Percentiles rank a stretch among this genome's conserved stretches.
Conservation (phyloP, 768 basidiomycete species). For the Pseudohyphozyma bogoriensis region DNA sequence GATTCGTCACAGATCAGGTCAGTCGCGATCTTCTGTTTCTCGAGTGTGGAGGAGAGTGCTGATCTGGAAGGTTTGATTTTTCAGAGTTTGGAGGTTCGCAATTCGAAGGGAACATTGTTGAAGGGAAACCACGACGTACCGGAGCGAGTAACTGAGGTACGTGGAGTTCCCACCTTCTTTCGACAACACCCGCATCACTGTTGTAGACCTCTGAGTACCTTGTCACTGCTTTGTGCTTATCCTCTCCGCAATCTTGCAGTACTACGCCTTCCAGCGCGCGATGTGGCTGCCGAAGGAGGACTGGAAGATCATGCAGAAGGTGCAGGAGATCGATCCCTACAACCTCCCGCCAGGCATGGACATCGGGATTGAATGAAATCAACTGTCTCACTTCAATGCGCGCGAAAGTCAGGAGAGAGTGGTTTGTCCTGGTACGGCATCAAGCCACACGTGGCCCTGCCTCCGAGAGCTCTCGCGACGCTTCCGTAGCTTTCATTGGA, state of each 20-base stretch:
- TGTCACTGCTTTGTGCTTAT: background rate
- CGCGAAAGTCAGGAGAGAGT: too few species aligned
- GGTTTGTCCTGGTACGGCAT: too few species aligned
- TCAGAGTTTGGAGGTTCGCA: conserved; percentile 24
- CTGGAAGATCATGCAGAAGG: conserved; percentile 23
- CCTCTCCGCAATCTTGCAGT: background rate
- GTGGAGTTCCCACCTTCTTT: background rate
- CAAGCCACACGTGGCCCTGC: too few species aligned
- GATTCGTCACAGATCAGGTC: conserved; percentile 22
- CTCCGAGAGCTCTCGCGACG: too few species aligned
- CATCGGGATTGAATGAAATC: too few species aligned
- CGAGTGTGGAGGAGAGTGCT: background rate
- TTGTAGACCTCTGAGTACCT: background rate
- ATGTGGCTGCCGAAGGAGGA: conserved; percentile 26
- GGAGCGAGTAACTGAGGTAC: conserved; percentile 12
- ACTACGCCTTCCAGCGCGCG: conserved; percentile 24
- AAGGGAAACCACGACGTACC: conserved; percentile 15
- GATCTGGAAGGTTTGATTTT: too few species aligned
- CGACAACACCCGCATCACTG: too few species aligned
- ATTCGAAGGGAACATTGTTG: conserved; percentile 5
- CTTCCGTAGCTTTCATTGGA: too few species aligned
- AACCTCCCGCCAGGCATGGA: too few species aligned
- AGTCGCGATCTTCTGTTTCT: background rate
- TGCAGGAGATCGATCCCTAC: too few species aligned
- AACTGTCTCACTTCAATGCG: too few species aligned